Conservation (phyloP, 2,329 filamentous ascomycete species). For the Lecanicillium sp. region DNA sequence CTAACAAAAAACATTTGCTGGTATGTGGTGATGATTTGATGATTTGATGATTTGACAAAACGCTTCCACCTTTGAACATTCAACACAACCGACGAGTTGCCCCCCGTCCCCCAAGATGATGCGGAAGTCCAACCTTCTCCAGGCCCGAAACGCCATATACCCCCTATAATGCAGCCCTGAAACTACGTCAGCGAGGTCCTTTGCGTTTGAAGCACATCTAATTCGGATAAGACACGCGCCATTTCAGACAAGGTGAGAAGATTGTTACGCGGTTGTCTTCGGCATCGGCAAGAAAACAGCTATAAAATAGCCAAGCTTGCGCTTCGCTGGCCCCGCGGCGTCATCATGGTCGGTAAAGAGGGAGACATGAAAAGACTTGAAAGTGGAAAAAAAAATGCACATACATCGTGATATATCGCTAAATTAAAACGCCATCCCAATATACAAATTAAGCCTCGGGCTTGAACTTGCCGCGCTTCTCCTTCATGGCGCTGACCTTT, state of each 20-base stretch:
- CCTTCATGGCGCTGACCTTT: conserved; percentile 64
- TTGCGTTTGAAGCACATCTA: neutral
- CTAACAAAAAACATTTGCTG: too few relatives aligned
- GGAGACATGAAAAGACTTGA: neutral
- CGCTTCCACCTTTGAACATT: too few relatives aligned
- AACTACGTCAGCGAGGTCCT: neutral
- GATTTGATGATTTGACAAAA: too few relatives aligned
- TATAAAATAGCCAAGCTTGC: conserved; percentile 5
- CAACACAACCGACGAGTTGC: too few relatives aligned
- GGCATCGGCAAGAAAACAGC: conserved; percentile 31
- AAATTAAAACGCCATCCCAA: neutral
- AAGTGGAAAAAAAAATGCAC: conserved; percentile 9
- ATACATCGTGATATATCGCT: neutral
- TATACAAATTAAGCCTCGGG: conserved; percentile 31
- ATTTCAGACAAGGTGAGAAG: conserved; percentile 57
- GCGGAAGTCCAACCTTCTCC: too few relatives aligned
- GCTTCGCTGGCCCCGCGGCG: conserved; percentile 45
- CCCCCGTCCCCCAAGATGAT: too few relatives aligned
- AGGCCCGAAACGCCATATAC: too few relatives aligned
- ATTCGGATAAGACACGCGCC: neutral
- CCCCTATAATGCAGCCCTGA: too few relatives aligned
- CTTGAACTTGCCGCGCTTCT: conserved; percentile 54
- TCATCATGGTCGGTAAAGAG: conserved; percentile 32
- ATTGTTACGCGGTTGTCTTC: conserved; percentile 58
- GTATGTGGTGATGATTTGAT: too few relatives aligned